These are phyloP conservation scores for Sugiyamaella chiloensis DNA, from an alignment of 805 yeast genomes.

Conservation along the genomic window DNA sequence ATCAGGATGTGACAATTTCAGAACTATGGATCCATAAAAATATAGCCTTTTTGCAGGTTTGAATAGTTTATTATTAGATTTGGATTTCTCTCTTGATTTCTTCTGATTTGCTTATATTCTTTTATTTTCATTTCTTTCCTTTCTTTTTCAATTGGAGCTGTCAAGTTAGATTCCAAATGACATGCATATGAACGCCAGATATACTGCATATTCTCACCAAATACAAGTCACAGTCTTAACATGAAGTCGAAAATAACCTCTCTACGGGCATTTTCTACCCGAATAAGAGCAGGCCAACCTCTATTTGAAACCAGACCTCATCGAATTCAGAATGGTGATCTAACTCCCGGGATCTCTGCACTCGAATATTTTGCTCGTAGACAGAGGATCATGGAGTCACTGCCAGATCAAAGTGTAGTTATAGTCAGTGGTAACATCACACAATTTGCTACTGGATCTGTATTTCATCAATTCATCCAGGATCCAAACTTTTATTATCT, in stretches of 20 bases:
- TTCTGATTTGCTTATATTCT: no score
- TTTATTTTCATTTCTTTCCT: no score
- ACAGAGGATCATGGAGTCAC: constrained; percentile 47
- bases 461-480: constrained; percentile 89
- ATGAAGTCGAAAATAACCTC: not conserved
- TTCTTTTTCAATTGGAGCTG: no score
- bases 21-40: no score
- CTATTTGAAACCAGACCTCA: constrained; percentile 80
- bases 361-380: constrained; percentile 78
- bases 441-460: constrained; percentile 84
- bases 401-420: constrained; percentile 66
- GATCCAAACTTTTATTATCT: constrained; percentile 82
- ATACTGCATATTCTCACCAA: not conserved
- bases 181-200: not conserved
- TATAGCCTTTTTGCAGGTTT: no score
- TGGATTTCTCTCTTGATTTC: no score
- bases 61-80: no score
- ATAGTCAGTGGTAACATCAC: constrained; percentile 69
- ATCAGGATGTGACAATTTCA: no score
- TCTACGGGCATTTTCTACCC: no score
- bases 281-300: constrained; percentile 65
- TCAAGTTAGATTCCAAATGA: no score
- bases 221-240: constrained; percentile 1
- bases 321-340: constrained; percentile 65
- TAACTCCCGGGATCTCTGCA: constrained; percentile 87